Evolutionary conservation across 352 stramenopile genomes (phyloP).

Genomic region (Phytophthora litchii): DNA sequence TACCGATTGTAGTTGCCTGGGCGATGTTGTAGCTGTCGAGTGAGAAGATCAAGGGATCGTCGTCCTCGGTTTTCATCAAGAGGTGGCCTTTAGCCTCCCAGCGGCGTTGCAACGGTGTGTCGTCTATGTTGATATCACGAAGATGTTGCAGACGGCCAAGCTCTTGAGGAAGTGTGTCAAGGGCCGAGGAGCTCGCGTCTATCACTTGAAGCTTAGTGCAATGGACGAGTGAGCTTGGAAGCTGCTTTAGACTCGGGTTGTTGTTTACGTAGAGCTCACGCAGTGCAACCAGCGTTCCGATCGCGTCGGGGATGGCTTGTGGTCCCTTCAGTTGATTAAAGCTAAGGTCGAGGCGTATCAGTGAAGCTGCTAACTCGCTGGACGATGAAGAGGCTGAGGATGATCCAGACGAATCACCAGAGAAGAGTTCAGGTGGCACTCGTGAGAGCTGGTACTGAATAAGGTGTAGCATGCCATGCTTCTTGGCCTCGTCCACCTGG

Average conservation of each 20-base stretch:
- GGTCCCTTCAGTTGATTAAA: slow-evolving; percentile 69
- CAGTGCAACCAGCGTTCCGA: slow-evolving; percentile 62
- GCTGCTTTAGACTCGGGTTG: slow-evolving; percentile 63
- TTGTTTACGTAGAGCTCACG: slow-evolving; percentile 86
- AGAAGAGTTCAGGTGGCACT: slow-evolving; percentile 49
- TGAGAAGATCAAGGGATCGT: slow-evolving; percentile 16
- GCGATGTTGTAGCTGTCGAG: slow-evolving; percentile 10
- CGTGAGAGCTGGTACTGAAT: slow-evolving; percentile 47
- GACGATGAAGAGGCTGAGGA: slow-evolving; percentile 23
- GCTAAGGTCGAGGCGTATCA: slow-evolving; percentile 82
- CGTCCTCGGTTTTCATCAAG: slow-evolving; percentile 20
- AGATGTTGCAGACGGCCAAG: slow-evolving; percentile 71
- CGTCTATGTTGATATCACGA: slow-evolving; percentile 71
- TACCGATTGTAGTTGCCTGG: slow-evolving; percentile 11
- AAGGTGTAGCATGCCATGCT: slow-evolving; percentile 66
- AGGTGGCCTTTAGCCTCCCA: slow-evolving; percentile 70
- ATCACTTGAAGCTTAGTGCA: slow-evolving; percentile 76
- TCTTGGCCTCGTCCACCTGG: slow-evolving; percentile 65
- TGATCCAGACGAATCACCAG: slow-evolving; percentile 12
- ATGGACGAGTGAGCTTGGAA: slow-evolving; percentile 63
- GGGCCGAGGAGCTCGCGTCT: slow-evolving; percentile 70
- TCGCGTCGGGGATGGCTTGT: slow-evolving; percentile 50
- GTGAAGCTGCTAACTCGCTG: slow-evolving; percentile 33
- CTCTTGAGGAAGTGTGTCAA: slow-evolving; percentile 66
- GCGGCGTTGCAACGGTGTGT: slow-evolving; percentile 65